Conservation (phyloP, 768 basidiomycete genomes). For the Phylloporus arenicola region DNA sequence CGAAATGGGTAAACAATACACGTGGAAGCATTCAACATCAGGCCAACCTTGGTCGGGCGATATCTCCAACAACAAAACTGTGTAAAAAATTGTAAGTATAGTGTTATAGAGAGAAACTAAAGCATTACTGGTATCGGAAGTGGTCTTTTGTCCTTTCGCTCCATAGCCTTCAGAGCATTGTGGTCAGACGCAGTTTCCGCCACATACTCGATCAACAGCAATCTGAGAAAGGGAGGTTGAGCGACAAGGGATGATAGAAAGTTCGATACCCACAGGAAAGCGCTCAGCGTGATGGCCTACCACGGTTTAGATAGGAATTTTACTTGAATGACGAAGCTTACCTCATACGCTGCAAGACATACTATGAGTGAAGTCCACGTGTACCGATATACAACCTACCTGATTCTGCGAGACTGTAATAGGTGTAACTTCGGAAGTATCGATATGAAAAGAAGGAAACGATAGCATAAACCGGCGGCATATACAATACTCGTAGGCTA, state of each 20-base stretch:
- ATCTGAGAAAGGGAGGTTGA: conserved; percentile 33
- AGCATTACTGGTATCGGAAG: conserved; percentile 61
- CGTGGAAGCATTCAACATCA: neutral
- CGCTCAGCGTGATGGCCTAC: conserved; percentile 77
- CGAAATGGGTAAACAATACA: conserved; percentile 5
- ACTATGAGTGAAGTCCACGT: conserved; percentile 24
- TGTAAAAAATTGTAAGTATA: neutral
- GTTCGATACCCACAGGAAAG: conserved; percentile 64
- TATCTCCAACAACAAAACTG: conserved; percentile 82
- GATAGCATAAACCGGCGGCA: conserved; percentile 78
- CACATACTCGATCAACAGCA: conserved; percentile 82
- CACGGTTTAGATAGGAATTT: conserved; percentile 15
- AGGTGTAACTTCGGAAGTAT: conserved; percentile 73
- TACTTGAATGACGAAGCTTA: conserved; percentile 24
- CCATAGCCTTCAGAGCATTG: conserved; percentile 61
- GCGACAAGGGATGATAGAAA: neutral
- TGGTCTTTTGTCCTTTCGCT: conserved; percentile 70
- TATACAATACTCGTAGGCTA: conserved; percentile 75
- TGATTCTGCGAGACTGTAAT: conserved; percentile 48
- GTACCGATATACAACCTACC: conserved; percentile 31
- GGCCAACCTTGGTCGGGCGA: conserved; percentile 65
- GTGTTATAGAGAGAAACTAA: neutral
- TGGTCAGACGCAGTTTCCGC: conserved; percentile 62
- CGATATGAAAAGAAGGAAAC: conserved; percentile 86
- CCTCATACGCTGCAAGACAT: conserved; percentile 56